Conservation (phyloP, 75 land plant species). For the Selaginella tamariscina region DNA sequence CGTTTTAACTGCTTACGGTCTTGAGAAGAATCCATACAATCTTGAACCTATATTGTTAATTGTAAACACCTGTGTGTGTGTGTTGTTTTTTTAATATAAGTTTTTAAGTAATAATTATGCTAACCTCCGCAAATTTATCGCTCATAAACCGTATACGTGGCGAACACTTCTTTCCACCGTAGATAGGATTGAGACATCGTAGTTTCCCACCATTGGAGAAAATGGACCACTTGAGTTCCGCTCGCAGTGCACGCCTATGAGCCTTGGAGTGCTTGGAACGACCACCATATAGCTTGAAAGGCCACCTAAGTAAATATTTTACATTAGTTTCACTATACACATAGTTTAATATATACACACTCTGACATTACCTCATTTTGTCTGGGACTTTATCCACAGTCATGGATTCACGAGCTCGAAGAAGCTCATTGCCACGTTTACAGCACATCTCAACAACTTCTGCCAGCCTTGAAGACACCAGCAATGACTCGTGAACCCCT, state of each 20-base stretch:
- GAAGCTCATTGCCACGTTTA: neutral
- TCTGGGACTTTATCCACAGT: neutral
- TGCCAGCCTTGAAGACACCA: conserved; percentile 4
- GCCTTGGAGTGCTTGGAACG: conserved; percentile 1
- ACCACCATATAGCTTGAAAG: neutral
- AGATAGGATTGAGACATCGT: neutral
- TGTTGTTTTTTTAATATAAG: no score
- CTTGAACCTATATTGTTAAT: no score
- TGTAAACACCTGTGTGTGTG: no score
- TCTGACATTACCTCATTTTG: no score
- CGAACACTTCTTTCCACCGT: neutral
- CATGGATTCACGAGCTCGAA: conserved; percentile 5
- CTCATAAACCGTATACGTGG: neutral
- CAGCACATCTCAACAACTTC: conserved; percentile 9
- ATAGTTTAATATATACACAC: no score
- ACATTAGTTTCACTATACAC: no score
- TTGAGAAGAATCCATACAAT: no score
- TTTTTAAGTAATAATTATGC: neutral
- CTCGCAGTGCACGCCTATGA: neutral
- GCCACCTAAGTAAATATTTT: no score
- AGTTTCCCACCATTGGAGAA: conserved; percentile 2
- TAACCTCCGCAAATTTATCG: neutral
- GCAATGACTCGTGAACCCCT: neutral
- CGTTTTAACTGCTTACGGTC: neutral
- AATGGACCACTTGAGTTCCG: conserved; percentile 2